These are phyloP conservation scores for Cordyceps cicadae DNA, from an alignment of 2,329 filamentous ascomycete species.

Conservation along the genomic window DNA sequence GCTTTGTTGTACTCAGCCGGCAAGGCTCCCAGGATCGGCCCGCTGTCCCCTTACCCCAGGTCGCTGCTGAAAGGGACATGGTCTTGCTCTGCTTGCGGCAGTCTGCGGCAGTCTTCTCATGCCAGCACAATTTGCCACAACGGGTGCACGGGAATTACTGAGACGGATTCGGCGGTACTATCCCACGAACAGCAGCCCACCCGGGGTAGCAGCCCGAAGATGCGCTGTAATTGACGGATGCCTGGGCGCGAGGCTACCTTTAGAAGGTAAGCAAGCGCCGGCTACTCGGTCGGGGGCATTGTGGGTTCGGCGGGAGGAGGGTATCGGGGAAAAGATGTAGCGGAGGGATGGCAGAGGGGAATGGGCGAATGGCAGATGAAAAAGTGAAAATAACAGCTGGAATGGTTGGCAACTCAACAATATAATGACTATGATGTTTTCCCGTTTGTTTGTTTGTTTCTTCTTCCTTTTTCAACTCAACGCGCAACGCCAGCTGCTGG, in stretches of 20 bases:
- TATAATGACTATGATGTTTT: not conserved
- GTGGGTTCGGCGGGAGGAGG: not conserved
- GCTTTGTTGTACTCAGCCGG: not conserved
- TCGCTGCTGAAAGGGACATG: not conserved
- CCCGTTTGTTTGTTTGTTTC: not conserved
- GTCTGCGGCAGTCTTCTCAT: not conserved
- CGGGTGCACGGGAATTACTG: not conserved
- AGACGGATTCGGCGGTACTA: not conserved
- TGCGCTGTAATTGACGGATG: slow-evolving; percentile 1
- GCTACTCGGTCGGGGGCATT: slow-evolving; percentile 10
- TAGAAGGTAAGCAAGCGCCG: slow-evolving; percentile 8
- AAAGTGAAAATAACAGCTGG: not conserved
- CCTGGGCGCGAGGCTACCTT: not conserved
- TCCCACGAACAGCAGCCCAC: not conserved
- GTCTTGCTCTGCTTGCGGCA: not conserved
- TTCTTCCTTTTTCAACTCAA: too few species aligned
- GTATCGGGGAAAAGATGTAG: not conserved
- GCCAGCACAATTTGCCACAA: not conserved
- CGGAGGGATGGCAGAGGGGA: not conserved
- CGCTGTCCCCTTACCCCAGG: slow-evolving; percentile 9
- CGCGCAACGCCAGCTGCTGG: not conserved
- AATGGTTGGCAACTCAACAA: not conserved
- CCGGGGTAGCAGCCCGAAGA: not conserved
- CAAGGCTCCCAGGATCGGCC: slow-evolving; percentile 7
- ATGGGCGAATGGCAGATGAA: not conserved